Evolutionary conservation across 176 grass and related monocot species (phyloP), one percentile per base, ranked within the genome.

Genomic region (Echinochloa phyllopogon): DNA sequence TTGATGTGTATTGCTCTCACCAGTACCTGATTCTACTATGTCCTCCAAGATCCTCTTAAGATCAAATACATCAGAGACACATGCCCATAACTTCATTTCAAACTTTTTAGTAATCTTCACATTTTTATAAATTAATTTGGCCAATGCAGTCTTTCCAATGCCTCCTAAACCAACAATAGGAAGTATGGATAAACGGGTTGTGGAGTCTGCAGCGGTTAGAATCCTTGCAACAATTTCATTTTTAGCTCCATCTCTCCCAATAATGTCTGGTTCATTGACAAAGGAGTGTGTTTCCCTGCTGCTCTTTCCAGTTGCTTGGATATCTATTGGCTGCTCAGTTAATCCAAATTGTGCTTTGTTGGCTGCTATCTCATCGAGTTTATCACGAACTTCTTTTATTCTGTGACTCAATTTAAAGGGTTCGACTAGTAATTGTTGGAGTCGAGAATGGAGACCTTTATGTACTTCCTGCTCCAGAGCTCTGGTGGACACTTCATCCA

Each of bases 121-220:
- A 52, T 23, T 27, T 3, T 51, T 66, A 17, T 66, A 80, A 65
- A 80, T 50, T 10, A 66, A 1, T 16, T 80, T 37, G 0, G 60
- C 43, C 10, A 66, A 0, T n/a, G 61, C 44, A 15, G 60, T 80
- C 37, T 80, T 80, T 39, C 77, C 61, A n/a, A 80, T 66, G 17
- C 77, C 77, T 66, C 77, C 77, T 52, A 80, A 23, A 66, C 78
- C 78, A 17, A 80, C 45, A 80, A 80, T 80, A 16, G 77, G 61
- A 67, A 80, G 47, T 2, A 80, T 62, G 17, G 61, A 40, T 0
- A 67, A 52, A 15, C 10, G 0, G 53, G 4, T 21, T 10, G 11
- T 52, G 1, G 45, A 67, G 10, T 52, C 29, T 67, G 62, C 4
- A 0, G 62, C 62, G 10, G 5, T 13, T 0, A 53, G 6, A 16